Percentiles rank a stretch among this genome's conserved stretches.
Evolutionary conservation across 2,329 filamentous ascomycete genomes (phyloP).

Genomic region (Scedosporium dehoogii): DNA sequence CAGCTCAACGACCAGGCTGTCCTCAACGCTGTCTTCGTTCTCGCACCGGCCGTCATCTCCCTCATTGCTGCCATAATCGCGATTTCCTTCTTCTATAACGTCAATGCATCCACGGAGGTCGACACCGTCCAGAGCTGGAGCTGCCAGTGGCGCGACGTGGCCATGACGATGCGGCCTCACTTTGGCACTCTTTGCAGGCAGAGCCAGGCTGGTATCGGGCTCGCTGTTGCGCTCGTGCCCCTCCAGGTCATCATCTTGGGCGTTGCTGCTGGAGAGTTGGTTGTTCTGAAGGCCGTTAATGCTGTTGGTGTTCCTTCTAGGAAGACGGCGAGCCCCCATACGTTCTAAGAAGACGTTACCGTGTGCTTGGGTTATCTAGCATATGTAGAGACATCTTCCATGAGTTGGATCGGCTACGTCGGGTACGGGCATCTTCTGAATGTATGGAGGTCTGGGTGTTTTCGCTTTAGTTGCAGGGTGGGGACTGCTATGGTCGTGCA

Average conservation of each 20-base stretch:
- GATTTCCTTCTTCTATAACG: conserved; percentile 46
- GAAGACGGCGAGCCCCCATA: background rate
- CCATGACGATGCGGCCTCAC: conserved; percentile 41
- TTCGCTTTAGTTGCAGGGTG: no score
- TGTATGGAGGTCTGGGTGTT: no score
- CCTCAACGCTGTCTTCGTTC: background rate
- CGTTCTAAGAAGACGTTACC: background rate
- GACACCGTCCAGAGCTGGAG: conserved; percentile 53
- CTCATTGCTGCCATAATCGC: conserved; percentile 35
- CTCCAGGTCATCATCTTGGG: conserved; percentile 40
- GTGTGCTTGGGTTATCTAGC: background rate
- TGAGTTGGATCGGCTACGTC: background rate
- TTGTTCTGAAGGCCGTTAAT: background rate
- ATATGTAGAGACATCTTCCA: background rate
- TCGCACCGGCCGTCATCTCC: conserved; percentile 19
- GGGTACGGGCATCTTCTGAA: no score
- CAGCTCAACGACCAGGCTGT: background rate
- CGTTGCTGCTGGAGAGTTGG: conserved; percentile 27
- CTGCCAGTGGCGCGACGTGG: conserved; percentile 47
- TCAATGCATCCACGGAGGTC: conserved; percentile 39
- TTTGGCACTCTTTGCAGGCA: conserved; percentile 48
- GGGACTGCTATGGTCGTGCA: no score
- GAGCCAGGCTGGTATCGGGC: conserved; percentile 41
- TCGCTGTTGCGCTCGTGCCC: conserved; percentile 47
- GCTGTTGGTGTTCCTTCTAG: background rate